Base-by-base conservation (phyloP, 345 rosid species). In the Eucalyptus virginea region DNA sequence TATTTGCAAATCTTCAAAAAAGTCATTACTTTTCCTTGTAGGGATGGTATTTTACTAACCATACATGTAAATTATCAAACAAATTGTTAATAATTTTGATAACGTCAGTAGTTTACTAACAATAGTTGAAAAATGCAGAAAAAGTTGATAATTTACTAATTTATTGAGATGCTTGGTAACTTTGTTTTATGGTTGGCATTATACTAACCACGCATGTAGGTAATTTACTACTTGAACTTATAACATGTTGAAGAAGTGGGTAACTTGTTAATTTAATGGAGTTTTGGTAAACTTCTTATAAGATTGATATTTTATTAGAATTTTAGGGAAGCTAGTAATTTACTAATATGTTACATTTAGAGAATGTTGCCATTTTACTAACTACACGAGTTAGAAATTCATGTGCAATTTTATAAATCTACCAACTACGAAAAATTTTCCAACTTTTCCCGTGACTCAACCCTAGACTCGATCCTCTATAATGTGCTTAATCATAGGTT, bases 321-420 rank as follows among this genome's bases (percentile, higher is more conserved):
- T 65, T 14, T n/a, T 28, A 15, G 2, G n/a, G 72, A 65, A 65
- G 37, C 0, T 65, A 6, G 0, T 65, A 0, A 0, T n/a, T 65
- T 65, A 65, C 5, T 58, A 65, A n/a, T 65, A 13, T 15, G 19
- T 65, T 60, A 60, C 69, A 12, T 0, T 60, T 60, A 0, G 10
- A 15, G n/a, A n/a, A 30, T 65, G 77, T 7, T 4, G 40, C 37
- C 9, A 65, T 65, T 65, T 15, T 30, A 65, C 21, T 62, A 14
- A 62, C 34, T 62, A 62, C 0, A 30, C 0, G 6, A 28, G 69
- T 62, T 28, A 62, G 34, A 62, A 60, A 65, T 65, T n/a, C 4
- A n/a, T n/a, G 37, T 15, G 77, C 77, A 65, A 7, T n/a, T 65
- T 65, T 15, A n/a, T n/a, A 65, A n/a, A n/a, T n/a, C 40, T n/a